Evolutionary conservation across 225 moss, liverwort and hornwort genomes (phyloP).

Genomic region (Polytrichum commune): DNA sequence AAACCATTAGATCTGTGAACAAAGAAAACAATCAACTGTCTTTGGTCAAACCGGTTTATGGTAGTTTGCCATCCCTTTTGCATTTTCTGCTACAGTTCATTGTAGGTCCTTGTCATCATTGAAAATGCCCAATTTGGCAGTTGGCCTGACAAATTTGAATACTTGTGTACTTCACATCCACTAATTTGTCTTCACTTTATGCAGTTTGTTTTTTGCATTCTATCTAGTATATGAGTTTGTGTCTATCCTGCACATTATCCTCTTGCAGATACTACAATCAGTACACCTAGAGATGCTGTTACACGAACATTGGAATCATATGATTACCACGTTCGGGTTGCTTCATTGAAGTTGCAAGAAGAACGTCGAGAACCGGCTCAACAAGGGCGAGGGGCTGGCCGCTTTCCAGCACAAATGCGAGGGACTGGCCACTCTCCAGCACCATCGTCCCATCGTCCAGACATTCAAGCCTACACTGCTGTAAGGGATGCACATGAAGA

Average conservation of each 20-base stretch:
- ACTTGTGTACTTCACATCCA: background rate
- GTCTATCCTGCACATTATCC: background rate
- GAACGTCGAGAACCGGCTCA: background rate
- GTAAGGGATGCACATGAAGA: constrained; percentile 1
- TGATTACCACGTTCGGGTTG: background rate
- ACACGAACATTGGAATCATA: background rate
- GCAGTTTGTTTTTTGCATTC: too few relatives aligned
- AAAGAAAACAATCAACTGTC: background rate
- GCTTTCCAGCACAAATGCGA: too few relatives aligned
- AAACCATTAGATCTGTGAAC: background rate
- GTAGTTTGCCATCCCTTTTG: background rate
- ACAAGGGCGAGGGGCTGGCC: background rate
- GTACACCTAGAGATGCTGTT: constrained; percentile 5
- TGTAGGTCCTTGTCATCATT: background rate
- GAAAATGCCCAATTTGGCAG: background rate
- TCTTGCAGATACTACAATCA: constrained; percentile 9
- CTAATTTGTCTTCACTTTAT: too few relatives aligned
- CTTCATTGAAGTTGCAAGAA: background rate
- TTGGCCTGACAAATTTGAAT: too few relatives aligned
- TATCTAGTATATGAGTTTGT: too few relatives aligned
- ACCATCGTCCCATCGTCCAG: background rate
- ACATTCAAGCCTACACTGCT: constrained; percentile 4
- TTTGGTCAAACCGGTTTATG: background rate
- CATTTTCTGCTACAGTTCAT: background rate
- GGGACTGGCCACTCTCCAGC: background rate